Evolutionary conservation across 2,329 filamentous ascomycete genomes (phyloP).

Genomic region (Pseudogymnoascus sp.): DNA sequence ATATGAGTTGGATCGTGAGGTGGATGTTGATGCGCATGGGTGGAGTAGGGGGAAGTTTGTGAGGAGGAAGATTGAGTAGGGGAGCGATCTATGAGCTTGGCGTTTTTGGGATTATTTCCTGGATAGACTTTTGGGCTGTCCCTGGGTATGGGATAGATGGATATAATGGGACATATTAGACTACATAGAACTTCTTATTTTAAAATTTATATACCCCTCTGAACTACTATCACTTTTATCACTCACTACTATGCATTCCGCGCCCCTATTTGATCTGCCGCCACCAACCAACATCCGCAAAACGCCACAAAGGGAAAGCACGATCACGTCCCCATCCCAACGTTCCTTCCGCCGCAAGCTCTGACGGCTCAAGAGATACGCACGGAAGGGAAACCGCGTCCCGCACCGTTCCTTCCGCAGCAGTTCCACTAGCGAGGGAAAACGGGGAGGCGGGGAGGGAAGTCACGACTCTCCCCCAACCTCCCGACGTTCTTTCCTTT

Average conservation of each 20-base stretch:
- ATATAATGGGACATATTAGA: background rate
- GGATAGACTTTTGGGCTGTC: background rate
- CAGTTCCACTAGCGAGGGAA: no score
- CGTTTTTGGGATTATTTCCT: background rate
- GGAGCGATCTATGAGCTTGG: background rate
- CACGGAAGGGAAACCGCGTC: background rate
- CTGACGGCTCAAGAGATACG: background rate
- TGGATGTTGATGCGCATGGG: conserved; percentile 50
- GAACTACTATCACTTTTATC: background rate
- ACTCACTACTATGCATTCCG: background rate
- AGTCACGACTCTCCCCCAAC: background rate
- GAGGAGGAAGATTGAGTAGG: conserved; percentile 13
- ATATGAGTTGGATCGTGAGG: conserved; percentile 51
- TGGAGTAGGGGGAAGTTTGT: conserved; percentile 54
- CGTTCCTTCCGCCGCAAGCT: background rate
- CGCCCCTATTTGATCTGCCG: background rate
- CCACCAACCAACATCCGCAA: no score
- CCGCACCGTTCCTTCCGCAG: background rate
- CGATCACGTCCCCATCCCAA: background rate
- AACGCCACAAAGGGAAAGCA: background rate
- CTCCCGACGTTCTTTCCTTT: background rate
- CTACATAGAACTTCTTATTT: conserved; percentile 1
- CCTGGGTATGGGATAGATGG: background rate
- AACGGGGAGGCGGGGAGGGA: no score
- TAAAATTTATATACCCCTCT: conserved; percentile 1